phyloP scores from a whole-genome alignment of 2,329 filamentous ascomycete species.

The Talaromyces sp. region DNA sequence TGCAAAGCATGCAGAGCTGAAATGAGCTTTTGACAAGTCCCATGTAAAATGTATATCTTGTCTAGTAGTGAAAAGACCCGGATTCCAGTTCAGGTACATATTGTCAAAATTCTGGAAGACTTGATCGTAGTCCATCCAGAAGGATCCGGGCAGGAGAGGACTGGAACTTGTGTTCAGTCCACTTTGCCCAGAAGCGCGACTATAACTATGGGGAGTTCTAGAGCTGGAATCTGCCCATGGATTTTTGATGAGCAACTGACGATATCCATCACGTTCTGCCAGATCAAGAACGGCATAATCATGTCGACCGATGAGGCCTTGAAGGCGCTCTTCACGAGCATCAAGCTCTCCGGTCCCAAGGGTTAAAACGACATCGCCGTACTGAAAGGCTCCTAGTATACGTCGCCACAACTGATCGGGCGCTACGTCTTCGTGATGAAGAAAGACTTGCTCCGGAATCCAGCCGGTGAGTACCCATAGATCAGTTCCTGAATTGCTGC shows the following conservation, averaged over 20 bases:
- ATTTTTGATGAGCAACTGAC: conserved; percentile 81
- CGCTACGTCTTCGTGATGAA: conserved; percentile 79
- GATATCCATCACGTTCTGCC: conserved; percentile 56
- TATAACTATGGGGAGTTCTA: conserved; percentile 15
- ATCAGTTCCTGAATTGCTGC: conserved; percentile 94
- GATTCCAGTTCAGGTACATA: conserved; percentile 97
- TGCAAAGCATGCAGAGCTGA: conserved; percentile 69
- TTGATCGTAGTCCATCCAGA: conserved; percentile 88
- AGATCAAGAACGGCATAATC: conserved; percentile 90
- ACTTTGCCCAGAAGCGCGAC: conserved; percentile 13
- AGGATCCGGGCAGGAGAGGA: conserved; percentile 60
- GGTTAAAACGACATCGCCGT: conserved; percentile 79
- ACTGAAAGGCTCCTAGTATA: conserved; percentile 67
- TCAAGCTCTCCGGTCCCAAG: conserved; percentile 83
- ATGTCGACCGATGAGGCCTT: conserved; percentile 83
- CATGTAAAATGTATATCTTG: conserved; percentile 90
- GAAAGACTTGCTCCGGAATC: conserved; percentile 92
- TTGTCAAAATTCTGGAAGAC: conserved; percentile 91
- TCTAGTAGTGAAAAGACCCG: conserved; percentile 69
- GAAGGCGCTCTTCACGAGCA: conserved; percentile 66
- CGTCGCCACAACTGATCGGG: conserved; percentile 71
- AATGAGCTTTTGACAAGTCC: conserved; percentile 51
- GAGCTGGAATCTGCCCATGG: conserved; percentile 70
- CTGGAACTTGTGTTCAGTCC: conserved; percentile 3
- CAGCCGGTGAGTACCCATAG: conserved; percentile 89